Conservation (phyloP, 495 filamentous ascomycete genomes). For the Penicillium chermesinum region DNA sequence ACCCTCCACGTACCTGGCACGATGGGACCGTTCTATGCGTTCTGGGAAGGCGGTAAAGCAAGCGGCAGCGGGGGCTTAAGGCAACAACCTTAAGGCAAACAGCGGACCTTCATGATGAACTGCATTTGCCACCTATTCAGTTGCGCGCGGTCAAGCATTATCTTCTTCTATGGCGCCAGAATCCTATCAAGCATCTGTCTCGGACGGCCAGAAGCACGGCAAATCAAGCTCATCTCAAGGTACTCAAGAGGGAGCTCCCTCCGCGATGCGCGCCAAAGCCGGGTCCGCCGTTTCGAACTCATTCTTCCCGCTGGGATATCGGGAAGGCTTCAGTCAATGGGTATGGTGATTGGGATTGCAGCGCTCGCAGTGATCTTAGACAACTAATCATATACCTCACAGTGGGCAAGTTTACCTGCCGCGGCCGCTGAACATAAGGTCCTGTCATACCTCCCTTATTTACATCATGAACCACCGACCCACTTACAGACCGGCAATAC, state of each 20-base stretch:
- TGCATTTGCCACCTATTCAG: slow-evolving; percentile 15
- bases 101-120: slow-evolving; percentile 11
- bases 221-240: slow-evolving; percentile 45
- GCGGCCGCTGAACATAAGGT: slow-evolving; percentile 87
- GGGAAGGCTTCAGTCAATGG: slow-evolving; percentile 90
- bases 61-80: slow-evolving; percentile 8
- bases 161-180: slow-evolving; percentile 42
- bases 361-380: too few relatives aligned
- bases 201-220: slow-evolving; percentile 26
- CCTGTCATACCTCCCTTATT: slow-evolving; percentile 79
- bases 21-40: too few relatives aligned
- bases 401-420: slow-evolving; percentile 82
- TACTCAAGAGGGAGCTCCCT: slow-evolving; percentile 19
- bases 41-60: background rate
- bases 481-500: slow-evolving; percentile 61
- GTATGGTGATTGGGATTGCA: slow-evolving; percentile 42
- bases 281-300: slow-evolving; percentile 28
- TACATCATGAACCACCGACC: slow-evolving; percentile 67
- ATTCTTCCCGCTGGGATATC: slow-evolving; percentile 84
- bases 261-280: slow-evolving; percentile 39
- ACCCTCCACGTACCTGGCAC: too few relatives aligned
- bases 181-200: slow-evolving; percentile 29
- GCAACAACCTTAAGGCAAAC: too few relatives aligned
- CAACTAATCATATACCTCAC: slow-evolving; percentile 8
- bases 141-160: slow-evolving; percentile 17